Conservation (phyloP, 225 moss, liverwort and hornwort species). For the Marchantia polymorpha region DNA sequence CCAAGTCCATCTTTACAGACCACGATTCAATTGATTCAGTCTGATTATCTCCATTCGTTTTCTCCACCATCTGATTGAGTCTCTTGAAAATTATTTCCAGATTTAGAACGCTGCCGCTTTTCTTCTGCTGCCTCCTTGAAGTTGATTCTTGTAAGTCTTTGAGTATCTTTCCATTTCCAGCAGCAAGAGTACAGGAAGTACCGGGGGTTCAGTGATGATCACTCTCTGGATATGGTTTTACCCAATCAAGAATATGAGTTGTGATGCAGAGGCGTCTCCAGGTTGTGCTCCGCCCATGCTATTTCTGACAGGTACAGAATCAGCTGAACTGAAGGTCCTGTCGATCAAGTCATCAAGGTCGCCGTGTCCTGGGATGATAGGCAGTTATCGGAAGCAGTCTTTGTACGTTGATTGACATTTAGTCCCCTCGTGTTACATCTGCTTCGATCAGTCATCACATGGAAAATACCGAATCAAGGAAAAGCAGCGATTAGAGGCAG, state of each 20-base stretch:
- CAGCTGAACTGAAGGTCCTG: background rate
- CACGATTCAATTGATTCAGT: background rate
- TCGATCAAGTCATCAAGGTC: background rate
- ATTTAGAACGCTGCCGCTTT: background rate
- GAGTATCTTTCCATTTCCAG: background rate
- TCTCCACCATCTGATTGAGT: background rate
- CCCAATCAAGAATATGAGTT: conserved; percentile 19
- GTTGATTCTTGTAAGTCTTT: background rate
- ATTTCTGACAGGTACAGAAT: background rate
- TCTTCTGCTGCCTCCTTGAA: background rate
- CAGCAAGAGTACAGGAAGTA: background rate
- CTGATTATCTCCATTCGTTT: background rate
- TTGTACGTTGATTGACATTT: background rate
- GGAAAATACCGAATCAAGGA: background rate
- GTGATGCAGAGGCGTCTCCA: conserved; percentile 4
- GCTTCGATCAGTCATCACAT: conserved; percentile 5
- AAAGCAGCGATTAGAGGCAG: background rate
- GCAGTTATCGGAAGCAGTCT: background rate
- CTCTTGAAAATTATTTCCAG: background rate
- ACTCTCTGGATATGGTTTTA: conserved; percentile 11
- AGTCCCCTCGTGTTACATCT: background rate
- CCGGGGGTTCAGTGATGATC: conserved; percentile 14
- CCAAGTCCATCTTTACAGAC: too few relatives aligned
- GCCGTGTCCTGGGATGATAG: background rate
- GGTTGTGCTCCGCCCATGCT: background rate